Base-by-base conservation (phyloP, 495 filamentous ascomycete genomes). In the Talaromyces nanjingensis region DNA sequence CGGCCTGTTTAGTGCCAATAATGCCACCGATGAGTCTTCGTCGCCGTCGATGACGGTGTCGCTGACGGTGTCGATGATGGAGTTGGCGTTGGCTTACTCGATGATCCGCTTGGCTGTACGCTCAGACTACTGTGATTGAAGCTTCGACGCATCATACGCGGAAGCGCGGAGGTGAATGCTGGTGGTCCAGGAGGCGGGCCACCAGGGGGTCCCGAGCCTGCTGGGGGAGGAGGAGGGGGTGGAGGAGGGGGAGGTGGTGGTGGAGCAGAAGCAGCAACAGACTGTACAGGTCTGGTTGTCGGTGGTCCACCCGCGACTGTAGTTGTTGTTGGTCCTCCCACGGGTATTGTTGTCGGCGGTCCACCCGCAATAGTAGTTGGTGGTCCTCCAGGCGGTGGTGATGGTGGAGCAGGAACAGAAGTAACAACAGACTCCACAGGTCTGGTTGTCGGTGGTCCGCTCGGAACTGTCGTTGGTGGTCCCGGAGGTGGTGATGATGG, bases 341-440 rank as follows among this genome's bases (percentile, higher is more conserved):
- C 34, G 1, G 34, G 11, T 39, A 14, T 14, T 2, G 34, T 14
- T 39, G 34, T 47, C n/a, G 42, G 27, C 4, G 27, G 27, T 27
- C 27, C 27, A 4, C 27, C n/a, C n/a, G n/a, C n/a, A n/a, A n/a
- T n/a, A n/a, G n/a, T n/a, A n/a, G n/a, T n/a, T n/a, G n/a, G n/a
- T n/a, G n/a, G n/a, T n/a, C n/a, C n/a, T n/a, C n/a, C n/a, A n/a
- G n/a, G 80, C 85, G 27, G 76, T 88, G 64, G 72, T 89, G 25
- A 81, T 85, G 37, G 85, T 83, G 62, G 78, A 78, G 59, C 45
- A 22, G 45, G 5, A 20, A 4, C 18, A 49, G 45, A n/a, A n/a
- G n/a, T n/a, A n/a, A n/a, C 45, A 8, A 49, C 18, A 49, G 45
- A 49, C 45, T 49, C 8, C 45, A 49, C 45, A 22, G 6, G 11